These are phyloP conservation scores for Paraconiothyrium sp. DNA, from an alignment of 2,329 filamentous ascomycete genomes.

Conservation along the genomic window DNA sequence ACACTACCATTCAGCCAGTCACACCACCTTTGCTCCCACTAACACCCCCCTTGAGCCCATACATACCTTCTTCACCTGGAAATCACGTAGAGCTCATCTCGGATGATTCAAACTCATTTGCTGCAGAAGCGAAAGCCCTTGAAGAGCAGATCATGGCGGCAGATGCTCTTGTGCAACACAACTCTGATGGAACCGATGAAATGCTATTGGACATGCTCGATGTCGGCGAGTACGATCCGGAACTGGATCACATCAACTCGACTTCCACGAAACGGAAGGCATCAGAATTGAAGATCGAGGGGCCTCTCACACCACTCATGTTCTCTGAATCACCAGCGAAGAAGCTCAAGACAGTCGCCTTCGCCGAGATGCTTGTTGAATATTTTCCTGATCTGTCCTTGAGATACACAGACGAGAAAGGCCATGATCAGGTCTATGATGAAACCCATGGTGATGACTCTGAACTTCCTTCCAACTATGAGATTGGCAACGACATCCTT, in stretches of 20 bases:
- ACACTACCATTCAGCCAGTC: constrained; percentile 39
- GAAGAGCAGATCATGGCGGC: constrained; percentile 46
- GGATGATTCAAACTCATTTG: constrained; percentile 46
- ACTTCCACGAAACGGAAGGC: constrained; percentile 40
- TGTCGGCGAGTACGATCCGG: constrained; percentile 31
- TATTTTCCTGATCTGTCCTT: constrained; percentile 45
- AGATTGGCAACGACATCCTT: constrained; percentile 26
- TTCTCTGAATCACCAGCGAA: constrained; percentile 50
- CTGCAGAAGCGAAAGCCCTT: constrained; percentile 44
- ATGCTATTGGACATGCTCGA: constrained; percentile 44
- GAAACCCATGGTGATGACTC: constrained; percentile 15
- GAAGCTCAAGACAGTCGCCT: constrained; percentile 53
- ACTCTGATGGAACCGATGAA: constrained; percentile 43
- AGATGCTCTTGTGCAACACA: constrained; percentile 44
- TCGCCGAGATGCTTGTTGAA: constrained; percentile 45
- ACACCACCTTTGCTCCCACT: constrained; percentile 60
- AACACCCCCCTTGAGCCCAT: constrained; percentile 52
- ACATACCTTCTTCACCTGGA: constrained; percentile 51
- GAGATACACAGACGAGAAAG: constrained; percentile 24
- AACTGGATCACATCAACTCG: constrained; percentile 29
- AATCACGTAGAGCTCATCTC: constrained; percentile 50
- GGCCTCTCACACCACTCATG: constrained; percentile 55
- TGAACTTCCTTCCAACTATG: constrained; percentile 36
- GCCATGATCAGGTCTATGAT: constrained; percentile 5
- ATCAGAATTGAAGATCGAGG: constrained; percentile 56